Conservation (phyloP, 805 yeast genomes). For the Saturnispora hagleri region DNA sequence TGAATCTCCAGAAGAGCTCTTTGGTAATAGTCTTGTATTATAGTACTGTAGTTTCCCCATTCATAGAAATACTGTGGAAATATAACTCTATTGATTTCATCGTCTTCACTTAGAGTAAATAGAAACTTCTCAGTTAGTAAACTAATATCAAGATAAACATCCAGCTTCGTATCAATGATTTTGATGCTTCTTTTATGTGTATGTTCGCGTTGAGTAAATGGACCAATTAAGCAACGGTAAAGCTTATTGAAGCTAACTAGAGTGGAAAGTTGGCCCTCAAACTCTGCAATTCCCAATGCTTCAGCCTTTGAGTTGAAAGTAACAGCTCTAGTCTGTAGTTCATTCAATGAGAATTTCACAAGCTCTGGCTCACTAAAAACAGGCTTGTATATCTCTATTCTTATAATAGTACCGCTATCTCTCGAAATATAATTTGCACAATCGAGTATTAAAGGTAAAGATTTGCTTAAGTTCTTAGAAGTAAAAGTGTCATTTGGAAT, state of each 20-base stretch:
- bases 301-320: conserved; percentile 23
- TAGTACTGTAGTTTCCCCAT: conserved; percentile 16
- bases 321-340: conserved; percentile 44
- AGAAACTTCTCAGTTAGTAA: conserved; percentile 40
- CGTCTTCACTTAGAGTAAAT: conserved; percentile 29
- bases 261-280: conserved; percentile 25
- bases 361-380: conserved; percentile 43
- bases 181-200: conserved; percentile 48
- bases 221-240: conserved; percentile 57
- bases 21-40: conserved; percentile 40
- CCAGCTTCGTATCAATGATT: conserved; percentile 38
- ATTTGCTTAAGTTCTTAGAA: conserved; percentile 4
- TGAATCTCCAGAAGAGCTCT: conserved; percentile 48
- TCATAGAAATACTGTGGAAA: conserved; percentile 24
- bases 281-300: conserved; percentile 30
- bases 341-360: conserved; percentile 36
- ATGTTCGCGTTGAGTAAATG: conserved; percentile 37
- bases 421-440: conserved; percentile 39
- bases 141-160: conserved; percentile 40
- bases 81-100: conserved; percentile 17
- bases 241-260: conserved; percentile 52
- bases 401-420: conserved; percentile 36
- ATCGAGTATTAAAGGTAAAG: conserved; percentile 33
- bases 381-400: conserved; percentile 44
- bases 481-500: conserved; percentile 1